Base-by-base conservation (phyloP, 106 monocot genomes). In the Hemerocallis citrina region DNA sequence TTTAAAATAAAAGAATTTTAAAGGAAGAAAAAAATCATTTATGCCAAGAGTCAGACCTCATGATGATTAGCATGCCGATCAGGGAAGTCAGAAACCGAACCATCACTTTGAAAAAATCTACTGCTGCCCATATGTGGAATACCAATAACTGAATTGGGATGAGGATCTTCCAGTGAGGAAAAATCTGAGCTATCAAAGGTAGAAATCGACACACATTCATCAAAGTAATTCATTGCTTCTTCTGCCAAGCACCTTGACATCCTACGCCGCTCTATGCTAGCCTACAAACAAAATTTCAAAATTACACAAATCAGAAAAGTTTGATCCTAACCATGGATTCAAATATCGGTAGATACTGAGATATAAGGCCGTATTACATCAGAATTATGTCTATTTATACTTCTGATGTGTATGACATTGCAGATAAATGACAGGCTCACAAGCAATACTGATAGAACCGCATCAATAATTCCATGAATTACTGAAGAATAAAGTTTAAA, bases 151-250 rank as follows among this genome's bases (percentile, higher is more conserved):
- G 57, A 57, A 11, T 11, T 57, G 5, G 37, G 68, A 40, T 55
- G 61, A 38, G 63, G 79, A 59, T 92, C 92, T 33, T 92, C 92
- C 24, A 67, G 45, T 21, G 86, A 80, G 38, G 92, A 92, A 52
- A 86, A 70, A 57, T 92, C 92, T 44, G 86, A 77, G 28, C 83
- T 75, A 67, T 86, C 92, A 61, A 92, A 80, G 27, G 82, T 92
- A 50, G 92, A 80, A 48, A 92, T 75, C 10, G 86, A 92, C 4
- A 92, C 85, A 55, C 92, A 86, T 78, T 92, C 92, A 70, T 92
- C 92, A 65, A 86, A 91, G 73, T 92, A 92, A 67, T 71, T 86
- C 67, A 86, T 68, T 11, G 92, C 86, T 68, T 92, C 86, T 72
- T 86, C 92, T 36, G 77, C 64, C 62, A 86, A 73, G 56, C 57